These are phyloP conservation scores for Macrophomina tecta DNA, from an alignment of 2,329 filamentous ascomycete species.

Conservation along the genomic window DNA sequence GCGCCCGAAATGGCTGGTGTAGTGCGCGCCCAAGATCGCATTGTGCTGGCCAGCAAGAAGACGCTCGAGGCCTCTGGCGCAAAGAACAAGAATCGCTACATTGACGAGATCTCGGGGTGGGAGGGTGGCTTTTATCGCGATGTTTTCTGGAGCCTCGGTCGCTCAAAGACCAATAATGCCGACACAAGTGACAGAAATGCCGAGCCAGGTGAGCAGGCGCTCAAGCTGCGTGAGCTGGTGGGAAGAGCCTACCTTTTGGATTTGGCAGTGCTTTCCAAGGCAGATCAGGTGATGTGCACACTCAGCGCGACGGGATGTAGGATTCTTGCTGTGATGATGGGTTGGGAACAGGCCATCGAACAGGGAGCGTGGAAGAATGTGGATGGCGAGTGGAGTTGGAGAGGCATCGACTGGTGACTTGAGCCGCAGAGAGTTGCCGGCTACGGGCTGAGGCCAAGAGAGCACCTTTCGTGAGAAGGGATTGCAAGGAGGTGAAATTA, in stretches of 20 bases:
- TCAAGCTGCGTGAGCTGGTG: slow-evolving; percentile 73
- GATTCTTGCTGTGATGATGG: slow-evolving; percentile 83
- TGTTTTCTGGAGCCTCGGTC: slow-evolving; percentile 80
- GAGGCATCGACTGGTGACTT: slow-evolving; percentile 42
- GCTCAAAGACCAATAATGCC: slow-evolving; percentile 43
- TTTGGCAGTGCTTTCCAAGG: slow-evolving; percentile 72
- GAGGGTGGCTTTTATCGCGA: slow-evolving; percentile 84
- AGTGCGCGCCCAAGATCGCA: slow-evolving; percentile 73
- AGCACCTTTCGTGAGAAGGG: no score
- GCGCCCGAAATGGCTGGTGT: slow-evolving; percentile 64
- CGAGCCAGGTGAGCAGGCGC: slow-evolving; percentile 55
- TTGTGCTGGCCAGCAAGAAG: slow-evolving; percentile 73
- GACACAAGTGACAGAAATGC: slow-evolving; percentile 31
- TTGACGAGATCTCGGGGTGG: slow-evolving; percentile 82
- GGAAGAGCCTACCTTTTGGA: slow-evolving; percentile 84
- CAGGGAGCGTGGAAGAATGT: slow-evolving; percentile 19
- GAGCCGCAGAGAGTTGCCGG: not conserved
- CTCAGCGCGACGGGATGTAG: slow-evolving; percentile 73
- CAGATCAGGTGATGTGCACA: slow-evolving; percentile 76
- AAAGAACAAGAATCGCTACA: slow-evolving; percentile 62
- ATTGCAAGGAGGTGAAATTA: not conserved
- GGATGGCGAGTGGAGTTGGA: slow-evolving; percentile 47
- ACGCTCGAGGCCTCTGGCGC: slow-evolving; percentile 48
- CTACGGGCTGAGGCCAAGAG: not conserved
- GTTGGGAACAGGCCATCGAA: slow-evolving; percentile 66